A percentile compares a stretch with the other conserved stretches of the same genome.
Evolutionary conservation across 768 basidiomycete genomes (phyloP).

Genomic region (Lyophyllum semitale): DNA sequence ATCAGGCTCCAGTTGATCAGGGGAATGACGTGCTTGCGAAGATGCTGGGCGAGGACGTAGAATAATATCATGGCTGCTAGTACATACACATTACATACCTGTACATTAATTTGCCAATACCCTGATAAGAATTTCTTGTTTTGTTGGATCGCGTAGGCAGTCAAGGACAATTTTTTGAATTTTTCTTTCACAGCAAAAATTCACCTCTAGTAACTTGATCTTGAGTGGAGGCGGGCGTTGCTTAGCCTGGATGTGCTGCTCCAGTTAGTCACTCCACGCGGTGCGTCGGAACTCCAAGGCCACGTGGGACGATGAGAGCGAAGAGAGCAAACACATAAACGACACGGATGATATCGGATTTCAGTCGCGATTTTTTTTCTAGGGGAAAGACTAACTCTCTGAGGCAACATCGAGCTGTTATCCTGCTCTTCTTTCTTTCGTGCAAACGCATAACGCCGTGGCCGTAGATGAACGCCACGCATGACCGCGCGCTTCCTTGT

Average conservation of each 20-base stretch:
- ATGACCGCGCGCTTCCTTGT: no score
- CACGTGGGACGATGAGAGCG: background rate
- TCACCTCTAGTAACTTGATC: background rate
- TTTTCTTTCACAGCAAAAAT: background rate
- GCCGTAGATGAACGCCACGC: no score
- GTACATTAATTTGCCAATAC: background rate
- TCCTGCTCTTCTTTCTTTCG: background rate
- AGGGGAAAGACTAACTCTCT: background rate
- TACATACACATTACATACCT: background rate
- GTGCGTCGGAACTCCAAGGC: background rate
- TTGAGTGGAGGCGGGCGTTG: background rate
- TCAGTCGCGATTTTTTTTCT: background rate
- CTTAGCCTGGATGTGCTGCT: no score
- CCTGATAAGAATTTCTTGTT: no score
- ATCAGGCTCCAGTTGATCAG: slow-evolving; percentile 61
- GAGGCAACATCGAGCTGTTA: background rate
- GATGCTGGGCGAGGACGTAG: slow-evolving; percentile 56
- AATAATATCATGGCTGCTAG: background rate
- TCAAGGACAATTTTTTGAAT: background rate
- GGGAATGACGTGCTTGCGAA: slow-evolving; percentile 71
- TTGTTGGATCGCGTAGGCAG: background rate
- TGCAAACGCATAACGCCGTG: no score
- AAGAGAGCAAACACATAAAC: background rate
- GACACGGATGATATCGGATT: background rate
- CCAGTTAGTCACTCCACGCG: no score